phyloP scores from a whole-genome alignment of 2,329 filamentous ascomycete genomes.

The Cercospora sojina region DNA sequence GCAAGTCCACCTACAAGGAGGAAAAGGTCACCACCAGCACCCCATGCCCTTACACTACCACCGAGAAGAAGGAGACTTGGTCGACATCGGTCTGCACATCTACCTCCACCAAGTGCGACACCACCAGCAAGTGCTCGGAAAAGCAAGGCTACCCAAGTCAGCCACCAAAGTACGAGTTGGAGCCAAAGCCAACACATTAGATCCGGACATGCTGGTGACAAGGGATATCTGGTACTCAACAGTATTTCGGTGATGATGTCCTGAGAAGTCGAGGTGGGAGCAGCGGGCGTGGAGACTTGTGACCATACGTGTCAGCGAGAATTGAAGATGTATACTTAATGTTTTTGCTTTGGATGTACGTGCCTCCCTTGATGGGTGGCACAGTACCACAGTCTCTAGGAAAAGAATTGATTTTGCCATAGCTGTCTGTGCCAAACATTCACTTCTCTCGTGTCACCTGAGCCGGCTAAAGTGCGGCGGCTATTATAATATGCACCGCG shows the following conservation, averaged over 20 bases:
- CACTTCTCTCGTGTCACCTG: neutral
- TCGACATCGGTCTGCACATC: conserved; percentile 22
- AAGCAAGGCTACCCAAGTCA: conserved; percentile 17
- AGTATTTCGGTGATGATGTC: neutral
- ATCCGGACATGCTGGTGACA: neutral
- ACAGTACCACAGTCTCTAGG: neutral
- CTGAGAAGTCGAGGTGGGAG: neutral
- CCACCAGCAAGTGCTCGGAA: conserved; percentile 3
- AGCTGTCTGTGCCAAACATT: neutral
- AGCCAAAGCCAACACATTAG: conserved; percentile 11
- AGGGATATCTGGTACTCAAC: neutral
- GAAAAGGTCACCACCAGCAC: conserved; percentile 17
- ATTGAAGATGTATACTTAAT: neutral
- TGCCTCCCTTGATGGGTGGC: neutral
- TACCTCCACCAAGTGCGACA: conserved; percentile 18
- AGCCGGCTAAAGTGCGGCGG: conserved; percentile 1
- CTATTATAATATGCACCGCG: neutral
- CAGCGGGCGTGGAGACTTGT: neutral
- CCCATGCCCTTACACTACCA: conserved; percentile 18
- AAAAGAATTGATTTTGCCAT: neutral
- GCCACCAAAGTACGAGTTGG: neutral
- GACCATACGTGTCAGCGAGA: neutral
- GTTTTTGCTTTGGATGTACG: neutral
- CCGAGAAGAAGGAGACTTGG: conserved; percentile 4
- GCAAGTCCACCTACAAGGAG: conserved; percentile 7